Percentiles rank a stretch among this genome's conserved stretches.
Evolutionary conservation across 768 basidiomycete genomes (phyloP).

Genomic region (Leccinum subtestaceum): DNA sequence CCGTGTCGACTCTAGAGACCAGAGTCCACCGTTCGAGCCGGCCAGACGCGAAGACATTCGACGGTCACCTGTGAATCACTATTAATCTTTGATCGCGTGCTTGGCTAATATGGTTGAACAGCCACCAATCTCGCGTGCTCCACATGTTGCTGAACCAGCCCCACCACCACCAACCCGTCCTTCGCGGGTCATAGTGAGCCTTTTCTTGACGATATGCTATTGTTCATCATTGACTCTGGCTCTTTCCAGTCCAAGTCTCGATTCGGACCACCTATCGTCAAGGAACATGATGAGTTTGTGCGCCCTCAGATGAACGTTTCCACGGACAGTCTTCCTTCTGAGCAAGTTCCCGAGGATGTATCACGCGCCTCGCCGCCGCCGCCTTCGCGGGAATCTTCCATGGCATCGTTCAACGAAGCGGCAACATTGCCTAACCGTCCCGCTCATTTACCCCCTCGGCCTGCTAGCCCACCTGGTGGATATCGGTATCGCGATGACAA

Average conservation of each 20-base stretch:
- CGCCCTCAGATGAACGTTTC: slow-evolving; percentile 9
- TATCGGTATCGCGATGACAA: slow-evolving; percentile 9
- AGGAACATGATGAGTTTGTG: slow-evolving; percentile 14
- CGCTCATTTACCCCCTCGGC: slow-evolving; percentile 23
- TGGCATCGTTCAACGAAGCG: slow-evolving; percentile 14
- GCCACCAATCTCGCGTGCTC: slow-evolving; percentile 2
- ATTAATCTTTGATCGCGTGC: not conserved
- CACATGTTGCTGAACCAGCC: slow-evolving; percentile 14
- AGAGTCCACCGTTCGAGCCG: not conserved
- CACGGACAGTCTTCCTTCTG: slow-evolving; percentile 16
- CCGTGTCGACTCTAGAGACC: slow-evolving; percentile 10
- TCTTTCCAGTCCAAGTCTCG: slow-evolving; percentile 27
- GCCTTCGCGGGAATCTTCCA: slow-evolving; percentile 31
- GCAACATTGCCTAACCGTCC: slow-evolving; percentile 6
- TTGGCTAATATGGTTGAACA: slow-evolving; percentile 10
- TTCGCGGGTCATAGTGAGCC: slow-evolving; percentile 17
- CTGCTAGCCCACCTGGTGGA: slow-evolving; percentile 18
- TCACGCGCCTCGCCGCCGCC: slow-evolving; percentile 29
- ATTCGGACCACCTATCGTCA: slow-evolving; percentile 31
- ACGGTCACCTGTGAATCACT: slow-evolving; percentile 21
- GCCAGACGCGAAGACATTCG: slow-evolving; percentile 12
- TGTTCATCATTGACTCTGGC: not conserved
- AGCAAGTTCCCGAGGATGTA: slow-evolving; percentile 13
- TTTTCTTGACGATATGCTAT: not conserved
- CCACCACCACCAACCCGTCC: slow-evolving; percentile 5